Conservation (phyloP, 2,329 filamentous ascomycete genomes). For the Plectosphaerella cucumerina region DNA sequence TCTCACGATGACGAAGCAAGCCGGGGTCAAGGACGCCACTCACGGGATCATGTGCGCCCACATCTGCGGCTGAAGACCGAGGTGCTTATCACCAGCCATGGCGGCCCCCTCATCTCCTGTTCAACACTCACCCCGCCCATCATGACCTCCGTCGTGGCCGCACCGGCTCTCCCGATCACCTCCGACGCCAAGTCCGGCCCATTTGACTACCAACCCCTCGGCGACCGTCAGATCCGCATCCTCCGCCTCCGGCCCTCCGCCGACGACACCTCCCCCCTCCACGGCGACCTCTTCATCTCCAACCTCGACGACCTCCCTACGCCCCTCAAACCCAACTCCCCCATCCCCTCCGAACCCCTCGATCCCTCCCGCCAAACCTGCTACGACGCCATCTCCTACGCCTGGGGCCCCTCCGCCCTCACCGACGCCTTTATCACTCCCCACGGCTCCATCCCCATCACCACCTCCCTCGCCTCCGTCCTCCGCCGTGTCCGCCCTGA, state of each 20-base stretch:
- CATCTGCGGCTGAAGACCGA: too few species aligned
- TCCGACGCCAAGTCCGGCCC: neutral
- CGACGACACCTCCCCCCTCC: neutral
- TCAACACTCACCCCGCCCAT: too few species aligned
- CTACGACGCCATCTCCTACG: conserved; percentile 28
- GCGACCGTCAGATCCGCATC: neutral
- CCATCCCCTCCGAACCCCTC: neutral
- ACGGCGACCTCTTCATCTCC: neutral
- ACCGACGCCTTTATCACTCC: conserved; percentile 6
- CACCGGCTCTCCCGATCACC: too few species aligned
- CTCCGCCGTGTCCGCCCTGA: conserved; percentile 9
- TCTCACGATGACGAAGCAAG: too few species aligned
- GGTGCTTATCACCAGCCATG: too few species aligned
- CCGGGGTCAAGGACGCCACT: too few species aligned
- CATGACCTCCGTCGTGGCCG: too few species aligned
- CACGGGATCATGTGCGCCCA: too few species aligned
- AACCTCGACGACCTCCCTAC: neutral
- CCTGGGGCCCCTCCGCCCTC: conserved; percentile 24
- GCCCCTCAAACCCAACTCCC: neutral
- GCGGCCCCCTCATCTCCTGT: too few species aligned
- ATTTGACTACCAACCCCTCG: neutral
- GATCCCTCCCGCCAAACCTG: neutral
- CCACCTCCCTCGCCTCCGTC: conserved; percentile 7
- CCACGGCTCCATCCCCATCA: conserved; percentile 4
- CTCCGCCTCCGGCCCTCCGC: neutral